A percentile compares a stretch with the other conserved stretches of the same genome.
Evolutionary conservation across 2,329 filamentous ascomycete species (phyloP).

Genomic region (Xylariaceae sp.): DNA sequence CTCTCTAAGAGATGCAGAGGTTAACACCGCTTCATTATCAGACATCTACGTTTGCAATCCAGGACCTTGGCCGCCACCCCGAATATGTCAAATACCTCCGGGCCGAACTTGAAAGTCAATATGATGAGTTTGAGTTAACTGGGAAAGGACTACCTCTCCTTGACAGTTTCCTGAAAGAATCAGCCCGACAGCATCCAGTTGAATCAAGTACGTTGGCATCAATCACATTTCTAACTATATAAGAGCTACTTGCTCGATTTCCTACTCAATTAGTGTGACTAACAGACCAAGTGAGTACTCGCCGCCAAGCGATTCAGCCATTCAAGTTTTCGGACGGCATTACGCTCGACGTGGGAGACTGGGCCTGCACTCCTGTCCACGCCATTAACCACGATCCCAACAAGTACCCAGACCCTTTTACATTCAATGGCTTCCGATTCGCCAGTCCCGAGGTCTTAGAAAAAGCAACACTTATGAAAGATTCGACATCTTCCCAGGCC

Average conservation of each 20-base stretch:
- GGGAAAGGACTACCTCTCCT: conserved; percentile 26
- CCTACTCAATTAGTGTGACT: too few relatives aligned
- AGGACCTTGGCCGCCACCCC: conserved; percentile 30
- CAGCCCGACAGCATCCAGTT: conserved; percentile 31
- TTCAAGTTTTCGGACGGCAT: conserved; percentile 25
- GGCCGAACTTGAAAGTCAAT: neutral
- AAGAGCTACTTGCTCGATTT: too few relatives aligned
- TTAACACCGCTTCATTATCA: too few relatives aligned
- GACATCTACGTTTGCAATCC: conserved; percentile 30
- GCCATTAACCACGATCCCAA: conserved; percentile 12
- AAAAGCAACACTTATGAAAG: too few relatives aligned
- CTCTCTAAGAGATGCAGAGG: neutral
- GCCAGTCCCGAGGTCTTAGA: neutral
- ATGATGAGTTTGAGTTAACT: conserved; percentile 12
- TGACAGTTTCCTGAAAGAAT: conserved; percentile 41
- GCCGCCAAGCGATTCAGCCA: conserved; percentile 8
- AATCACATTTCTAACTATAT: too few relatives aligned
- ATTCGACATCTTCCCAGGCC: too few relatives aligned
- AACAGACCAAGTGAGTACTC: conserved; percentile 28
- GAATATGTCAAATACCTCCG: conserved; percentile 28
- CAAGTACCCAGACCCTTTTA: neutral
- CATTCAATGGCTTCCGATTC: conserved; percentile 26
- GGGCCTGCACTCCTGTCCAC: conserved; percentile 20
- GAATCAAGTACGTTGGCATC: conserved; percentile 33
- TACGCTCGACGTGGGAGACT: conserved; percentile 11